phyloP scores from a whole-genome alignment of 306 rosid species.

The Vigna nakashimae region DNA sequence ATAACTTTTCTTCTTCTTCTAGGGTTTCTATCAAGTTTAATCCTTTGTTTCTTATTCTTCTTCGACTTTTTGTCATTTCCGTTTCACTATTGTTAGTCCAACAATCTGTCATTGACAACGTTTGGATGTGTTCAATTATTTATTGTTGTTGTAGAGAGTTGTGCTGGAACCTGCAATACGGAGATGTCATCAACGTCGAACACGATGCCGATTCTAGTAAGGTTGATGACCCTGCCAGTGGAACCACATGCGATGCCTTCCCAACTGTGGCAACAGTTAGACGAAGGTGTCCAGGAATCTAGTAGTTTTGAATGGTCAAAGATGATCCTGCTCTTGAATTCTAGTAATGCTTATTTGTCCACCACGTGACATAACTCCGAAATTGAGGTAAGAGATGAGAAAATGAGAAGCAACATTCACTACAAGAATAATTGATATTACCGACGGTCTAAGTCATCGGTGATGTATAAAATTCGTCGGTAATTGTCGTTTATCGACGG shows the following conservation, averaged over 20 bases:
- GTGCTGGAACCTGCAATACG: conserved; percentile 98
- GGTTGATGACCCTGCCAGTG: conserved; percentile 56
- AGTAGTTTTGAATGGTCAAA: conserved; percentile 63
- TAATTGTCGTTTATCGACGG: too few species aligned
- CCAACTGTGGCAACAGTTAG: conserved; percentile 71
- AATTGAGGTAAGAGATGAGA: conserved; percentile 30
- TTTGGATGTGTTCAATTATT: background rate
- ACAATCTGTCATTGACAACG: too few species aligned
- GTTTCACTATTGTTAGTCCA: too few species aligned
- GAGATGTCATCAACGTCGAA: conserved; percentile 50
- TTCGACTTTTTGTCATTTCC: too few species aligned
- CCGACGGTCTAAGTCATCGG: too few species aligned
- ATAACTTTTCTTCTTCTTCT: too few species aligned
- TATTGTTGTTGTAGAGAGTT: conserved; percentile 59
- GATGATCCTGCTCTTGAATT: conserved; percentile 58
- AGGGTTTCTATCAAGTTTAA: too few species aligned
- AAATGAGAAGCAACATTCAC: conserved; percentile 40
- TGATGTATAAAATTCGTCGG: too few species aligned
- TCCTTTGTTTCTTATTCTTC: too few species aligned
- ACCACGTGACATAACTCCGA: conserved; percentile 53
- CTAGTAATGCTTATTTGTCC: conserved; percentile 61
- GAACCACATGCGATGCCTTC: conserved; percentile 64
- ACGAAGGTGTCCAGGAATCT: conserved; percentile 58
- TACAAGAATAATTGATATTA: too few species aligned
- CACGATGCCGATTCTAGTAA: conserved; percentile 50